Evolutionary conservation across 192 early-diverging fungal genomes (phyloP).

Genomic region (Backusella macrospora): DNA sequence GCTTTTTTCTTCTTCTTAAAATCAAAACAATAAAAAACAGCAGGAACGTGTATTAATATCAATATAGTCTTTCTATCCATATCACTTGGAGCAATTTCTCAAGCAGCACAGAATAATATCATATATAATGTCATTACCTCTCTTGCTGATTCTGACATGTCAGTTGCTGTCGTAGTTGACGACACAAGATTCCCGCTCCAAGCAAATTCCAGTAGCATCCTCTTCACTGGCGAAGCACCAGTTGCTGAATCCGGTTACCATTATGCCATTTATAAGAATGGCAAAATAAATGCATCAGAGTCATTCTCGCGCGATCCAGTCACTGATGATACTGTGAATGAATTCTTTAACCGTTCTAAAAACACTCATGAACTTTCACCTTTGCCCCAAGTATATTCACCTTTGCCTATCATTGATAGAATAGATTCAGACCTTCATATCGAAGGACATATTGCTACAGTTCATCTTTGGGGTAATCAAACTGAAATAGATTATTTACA

Average conservation of each 20-base stretch:
- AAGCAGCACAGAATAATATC: background rate
- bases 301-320: constrained; percentile 5
- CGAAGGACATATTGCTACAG: constrained; percentile 1
- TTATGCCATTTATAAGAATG: background rate
- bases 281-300: background rate
- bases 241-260: background rate
- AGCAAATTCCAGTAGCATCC: background rate
- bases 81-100: background rate
- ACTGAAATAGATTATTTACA: background rate
- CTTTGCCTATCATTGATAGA: background rate
- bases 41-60: too few relatives aligned
- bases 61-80: background rate
- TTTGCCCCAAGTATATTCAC: background rate
- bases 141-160: background rate
- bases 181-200: background rate
- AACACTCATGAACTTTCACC: background rate
- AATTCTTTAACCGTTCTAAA: constrained; percentile 22
- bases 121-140: constrained; percentile 10
- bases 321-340: background rate
- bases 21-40: too few relatives aligned
- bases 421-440: constrained; percentile 4
- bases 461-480: constrained; percentile 7
- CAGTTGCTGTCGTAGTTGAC: constrained; percentile 10
- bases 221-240: constrained; percentile 13
- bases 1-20: too few relatives aligned